Evolutionary conservation across 495 filamentous ascomycete species (phyloP).

Genomic region (Elasticomyces elasticus): DNA sequence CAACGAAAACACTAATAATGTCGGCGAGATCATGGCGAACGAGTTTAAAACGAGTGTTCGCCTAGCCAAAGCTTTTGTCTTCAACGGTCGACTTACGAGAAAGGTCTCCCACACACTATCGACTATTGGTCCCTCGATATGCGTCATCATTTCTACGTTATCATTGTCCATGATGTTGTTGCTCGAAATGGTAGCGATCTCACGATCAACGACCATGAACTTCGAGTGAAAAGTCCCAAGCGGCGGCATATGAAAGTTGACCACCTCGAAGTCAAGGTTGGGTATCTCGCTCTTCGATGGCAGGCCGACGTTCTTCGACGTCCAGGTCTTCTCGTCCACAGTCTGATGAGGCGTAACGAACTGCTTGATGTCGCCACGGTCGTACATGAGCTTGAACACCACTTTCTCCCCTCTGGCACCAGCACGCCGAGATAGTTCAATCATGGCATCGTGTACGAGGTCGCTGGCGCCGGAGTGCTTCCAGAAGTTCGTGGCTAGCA

Average conservation of each 20-base stretch:
- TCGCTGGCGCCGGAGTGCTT: conserved; percentile 54
- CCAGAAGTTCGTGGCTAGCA: conserved; percentile 69
- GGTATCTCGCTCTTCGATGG: conserved; percentile 55
- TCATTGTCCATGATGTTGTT: conserved; percentile 53
- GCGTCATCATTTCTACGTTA: conserved; percentile 57
- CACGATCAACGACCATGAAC: conserved; percentile 65
- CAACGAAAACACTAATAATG: too few relatives aligned
- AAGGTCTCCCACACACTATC: conserved; percentile 65
- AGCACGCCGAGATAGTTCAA: conserved; percentile 56
- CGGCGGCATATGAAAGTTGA: conserved; percentile 63
- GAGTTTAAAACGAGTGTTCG: too few relatives aligned
- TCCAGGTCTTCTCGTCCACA: conserved; percentile 49
- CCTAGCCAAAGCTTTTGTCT: too few relatives aligned
- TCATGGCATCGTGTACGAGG: conserved; percentile 57
- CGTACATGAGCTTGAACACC: conserved; percentile 66
- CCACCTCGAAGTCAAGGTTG: conserved; percentile 59
- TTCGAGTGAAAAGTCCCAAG: conserved; percentile 72
- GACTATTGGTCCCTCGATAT: conserved; percentile 66
- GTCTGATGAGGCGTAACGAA: conserved; percentile 52
- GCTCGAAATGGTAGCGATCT: conserved; percentile 56
- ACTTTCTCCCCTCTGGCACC: conserved; percentile 47
- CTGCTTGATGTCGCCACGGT: conserved; percentile 57
- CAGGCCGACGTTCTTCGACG: conserved; percentile 46
- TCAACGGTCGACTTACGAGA: too few relatives aligned
- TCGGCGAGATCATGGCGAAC: too few relatives aligned